Evolutionary conservation across 1,139 yeast genomes (phyloP).

Genomic region (Saccharomyces pastorianus): DNA sequence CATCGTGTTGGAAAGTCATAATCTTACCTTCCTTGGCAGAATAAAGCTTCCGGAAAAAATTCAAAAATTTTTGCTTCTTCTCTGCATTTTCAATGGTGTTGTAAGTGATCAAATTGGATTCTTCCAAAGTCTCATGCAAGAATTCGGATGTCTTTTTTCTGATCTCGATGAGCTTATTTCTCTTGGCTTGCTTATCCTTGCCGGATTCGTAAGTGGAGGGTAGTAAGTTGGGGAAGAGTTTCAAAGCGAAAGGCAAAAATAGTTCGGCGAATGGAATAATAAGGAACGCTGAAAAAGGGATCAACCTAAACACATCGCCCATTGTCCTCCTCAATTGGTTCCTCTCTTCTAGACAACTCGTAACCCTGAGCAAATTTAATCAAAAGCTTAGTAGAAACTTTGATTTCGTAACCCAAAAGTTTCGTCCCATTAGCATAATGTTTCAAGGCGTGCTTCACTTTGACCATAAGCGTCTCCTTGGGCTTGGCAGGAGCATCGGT

Average conservation of each 20-base stretch:
- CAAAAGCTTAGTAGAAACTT: slow-evolving; percentile 74
- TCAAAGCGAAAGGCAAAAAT: slow-evolving; percentile 79
- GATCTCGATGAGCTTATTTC: slow-evolving; percentile 61
- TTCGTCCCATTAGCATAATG: slow-evolving; percentile 97
- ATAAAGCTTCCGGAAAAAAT: slow-evolving; percentile 66
- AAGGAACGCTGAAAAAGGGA: slow-evolving; percentile 87
- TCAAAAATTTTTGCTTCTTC: slow-evolving; percentile 69
- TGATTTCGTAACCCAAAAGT: slow-evolving; percentile 81
- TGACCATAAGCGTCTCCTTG: slow-evolving; percentile 60
- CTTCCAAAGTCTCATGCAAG: slow-evolving; percentile 68
- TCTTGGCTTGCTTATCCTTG: slow-evolving; percentile 61
- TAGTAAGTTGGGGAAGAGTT: slow-evolving; percentile 82
- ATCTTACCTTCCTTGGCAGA: slow-evolving; percentile 35
- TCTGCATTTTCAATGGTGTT: slow-evolving; percentile 38
- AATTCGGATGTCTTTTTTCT: slow-evolving; percentile 76
- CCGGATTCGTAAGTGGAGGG: slow-evolving; percentile 92
- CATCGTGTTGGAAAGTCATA: slow-evolving; percentile 55
- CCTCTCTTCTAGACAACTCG: slow-evolving; percentile 75
- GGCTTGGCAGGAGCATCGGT: slow-evolving; percentile 6
- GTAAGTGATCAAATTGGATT: slow-evolving; percentile 40
- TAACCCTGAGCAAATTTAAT: slow-evolving; percentile 86
- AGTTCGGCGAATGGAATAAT: slow-evolving; percentile 92
- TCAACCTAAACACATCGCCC: slow-evolving; percentile 75
- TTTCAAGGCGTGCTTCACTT: slow-evolving; percentile 79
- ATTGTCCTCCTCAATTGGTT: slow-evolving; percentile 84